Evolutionary conservation across 139 green algal species (phyloP).

Genomic region (Coccomyxa sp.): DNA sequence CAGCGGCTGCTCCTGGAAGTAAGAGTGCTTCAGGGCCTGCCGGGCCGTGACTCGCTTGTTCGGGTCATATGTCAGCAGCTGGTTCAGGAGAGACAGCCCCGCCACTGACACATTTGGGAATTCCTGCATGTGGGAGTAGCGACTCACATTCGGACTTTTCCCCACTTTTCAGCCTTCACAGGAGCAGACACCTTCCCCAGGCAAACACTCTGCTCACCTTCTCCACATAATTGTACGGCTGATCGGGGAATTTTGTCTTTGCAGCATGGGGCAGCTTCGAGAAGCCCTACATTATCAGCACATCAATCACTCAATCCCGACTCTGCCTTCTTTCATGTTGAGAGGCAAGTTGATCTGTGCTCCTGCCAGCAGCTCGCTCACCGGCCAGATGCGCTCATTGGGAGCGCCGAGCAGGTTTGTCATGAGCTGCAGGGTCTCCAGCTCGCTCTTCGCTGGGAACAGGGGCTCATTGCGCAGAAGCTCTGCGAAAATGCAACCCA

Average conservation of each 20-base stretch:
- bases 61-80: slow-evolving; percentile 46
- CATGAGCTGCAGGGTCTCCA: slow-evolving; percentile 48
- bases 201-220: slow-evolving; percentile 11
- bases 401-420: slow-evolving; percentile 52
- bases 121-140: slow-evolving; percentile 11
- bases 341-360: not conserved
- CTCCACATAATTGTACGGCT: slow-evolving; percentile 69
- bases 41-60: slow-evolving; percentile 29
- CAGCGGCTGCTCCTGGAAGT: slow-evolving; percentile 48
- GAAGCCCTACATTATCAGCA: slow-evolving; percentile 34
- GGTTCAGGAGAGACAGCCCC: slow-evolving; percentile 58
- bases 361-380: slow-evolving; percentile 12
- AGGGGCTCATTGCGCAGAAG: slow-evolving; percentile 55
- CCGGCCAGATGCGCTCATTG: slow-evolving; percentile 61
- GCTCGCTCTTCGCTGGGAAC: slow-evolving; percentile 56
- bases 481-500: slow-evolving; percentile 72
- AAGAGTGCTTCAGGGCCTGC: slow-evolving; percentile 36
- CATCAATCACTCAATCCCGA: not conserved
- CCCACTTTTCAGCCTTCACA: not conserved
- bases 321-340: not conserved
- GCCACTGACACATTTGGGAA: slow-evolving; percentile 38
- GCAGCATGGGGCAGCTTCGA: slow-evolving; percentile 20
- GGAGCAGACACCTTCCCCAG: no score
- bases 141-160: not conserved
- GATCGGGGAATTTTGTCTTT: slow-evolving; percentile 44